Percentiles rank a stretch among this genome's conserved stretches.
Conservation (phyloP, 805 yeast species). For the Naumovozyma baii region DNA sequence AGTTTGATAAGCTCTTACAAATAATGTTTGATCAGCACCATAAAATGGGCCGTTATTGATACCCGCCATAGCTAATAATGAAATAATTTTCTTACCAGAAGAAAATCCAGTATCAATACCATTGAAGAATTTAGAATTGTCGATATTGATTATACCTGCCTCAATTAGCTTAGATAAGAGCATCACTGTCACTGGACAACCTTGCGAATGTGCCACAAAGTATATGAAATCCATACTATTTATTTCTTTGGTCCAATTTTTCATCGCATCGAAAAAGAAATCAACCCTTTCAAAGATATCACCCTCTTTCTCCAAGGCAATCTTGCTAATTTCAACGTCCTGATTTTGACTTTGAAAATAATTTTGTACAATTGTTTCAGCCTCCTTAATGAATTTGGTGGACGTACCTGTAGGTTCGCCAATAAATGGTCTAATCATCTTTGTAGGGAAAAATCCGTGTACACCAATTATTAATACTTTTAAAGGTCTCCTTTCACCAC, state of each 20-base stretch:
- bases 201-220: conserved; percentile 92
- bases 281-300: conserved; percentile 78
- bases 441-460: conserved; percentile 92
- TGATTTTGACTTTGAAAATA: conserved; percentile 45
- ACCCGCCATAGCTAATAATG: conserved; percentile 91
- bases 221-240: conserved; percentile 76
- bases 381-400: conserved; percentile 78
- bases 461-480: conserved; percentile 81
- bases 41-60: conserved; percentile 88
- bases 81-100: conserved; percentile 39
- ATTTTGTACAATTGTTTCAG: conserved; percentile 62
- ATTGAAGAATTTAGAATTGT: conserved; percentile 19
- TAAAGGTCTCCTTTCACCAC: conserved; percentile 29
- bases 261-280: conserved; percentile 62
- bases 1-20: conserved; percentile 81
- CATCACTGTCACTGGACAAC: conserved; percentile 82
- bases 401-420: conserved; percentile 98
- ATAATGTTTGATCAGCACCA: conserved; percentile 77
- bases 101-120: conserved; percentile 7
- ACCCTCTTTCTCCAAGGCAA: conserved; percentile 92
- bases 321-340: conserved; percentile 61
- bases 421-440: conserved; percentile 70
- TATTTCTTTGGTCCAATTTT: conserved; percentile 47
- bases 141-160: conserved; percentile 38
- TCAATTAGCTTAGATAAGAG: conserved; percentile 65